phyloP scores from a whole-genome alignment of 2,329 filamentous ascomycete genomes.

The Penicillium sp. region DNA sequence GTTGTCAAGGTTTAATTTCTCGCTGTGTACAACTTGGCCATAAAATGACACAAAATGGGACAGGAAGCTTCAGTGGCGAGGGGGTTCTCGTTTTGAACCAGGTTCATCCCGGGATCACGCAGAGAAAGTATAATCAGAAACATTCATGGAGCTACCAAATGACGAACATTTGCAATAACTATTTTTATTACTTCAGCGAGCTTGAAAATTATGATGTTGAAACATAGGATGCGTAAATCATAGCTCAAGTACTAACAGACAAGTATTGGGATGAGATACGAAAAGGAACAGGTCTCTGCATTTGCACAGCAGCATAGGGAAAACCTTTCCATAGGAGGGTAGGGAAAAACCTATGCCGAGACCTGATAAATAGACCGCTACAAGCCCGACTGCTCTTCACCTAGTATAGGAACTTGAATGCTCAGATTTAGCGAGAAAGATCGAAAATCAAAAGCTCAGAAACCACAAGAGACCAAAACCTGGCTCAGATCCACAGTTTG shows the following conservation, averaged over 20 bases:
- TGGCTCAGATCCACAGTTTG: not conserved
- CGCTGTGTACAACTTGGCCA: not conserved
- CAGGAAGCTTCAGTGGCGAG: not conserved
- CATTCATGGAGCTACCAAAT: no score
- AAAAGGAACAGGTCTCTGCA: not conserved
- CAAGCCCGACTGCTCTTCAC: not conserved
- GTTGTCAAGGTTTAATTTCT: not conserved
- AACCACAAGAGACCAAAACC: not conserved
- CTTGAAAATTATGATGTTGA: no score
- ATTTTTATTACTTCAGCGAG: no score
- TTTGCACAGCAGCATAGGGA: conserved; percentile 1
- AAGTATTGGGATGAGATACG: not conserved
- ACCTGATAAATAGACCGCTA: not conserved
- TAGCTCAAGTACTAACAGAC: not conserved
- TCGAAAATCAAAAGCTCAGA: not conserved
- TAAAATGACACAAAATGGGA: not conserved
- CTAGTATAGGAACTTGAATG: not conserved
- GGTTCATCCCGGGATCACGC: not conserved
- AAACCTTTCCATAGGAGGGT: not conserved
- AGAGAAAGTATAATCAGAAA: no score
- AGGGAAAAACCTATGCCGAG: conserved; percentile 1
- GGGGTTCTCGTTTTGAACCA: not conserved
- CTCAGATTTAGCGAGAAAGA: no score
- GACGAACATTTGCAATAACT: no score
- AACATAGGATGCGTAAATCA: no score